Base-by-base conservation (phyloP, 1,139 yeast species). In the Kodamaea arcana region DNA sequence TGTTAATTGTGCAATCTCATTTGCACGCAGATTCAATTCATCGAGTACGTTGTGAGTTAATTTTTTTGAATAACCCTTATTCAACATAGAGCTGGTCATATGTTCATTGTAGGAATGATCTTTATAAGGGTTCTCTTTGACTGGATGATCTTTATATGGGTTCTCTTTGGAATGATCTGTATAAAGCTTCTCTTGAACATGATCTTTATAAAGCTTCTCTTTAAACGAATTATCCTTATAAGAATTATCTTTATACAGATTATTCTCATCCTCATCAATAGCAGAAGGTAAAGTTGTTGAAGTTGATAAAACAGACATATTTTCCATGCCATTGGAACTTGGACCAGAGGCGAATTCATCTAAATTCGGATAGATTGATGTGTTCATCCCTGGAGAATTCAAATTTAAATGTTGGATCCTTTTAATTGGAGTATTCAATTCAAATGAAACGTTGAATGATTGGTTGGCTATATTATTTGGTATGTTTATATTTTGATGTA, bases 381-480 rank as follows among this genome's bases (percentile, higher is more conserved):
- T 39, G n/a, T 33, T 36, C 27, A 41, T 41, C 5, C 39, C 33
- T 3, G 72, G 71, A 4, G 72, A 65, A 29, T 56, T 49, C 24
- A 69, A 47, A 3, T 58, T 50, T 28, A 69, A 52, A 30, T 57
- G 52, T 34, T 58, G 50, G 37, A 69, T 65, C 44, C 57, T 58
- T 41, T 62, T 65, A 31, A 66, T 69, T 15, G 75, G 75, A 1
- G 75, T 69, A 37, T 51, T 62, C 32, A 69, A 51, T 42, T 46
- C 50, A 14, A 40, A 32, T 26, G 47, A 44, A 17, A 42, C 39
- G 42, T 46, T 44, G 36, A 34, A 39, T 21, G 41, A 29, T 16
- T 35, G 33, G 36, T 34, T 38, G 31, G 28, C 14, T 26, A 15
- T 10, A n/a, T 24, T 7, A 24, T 24, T 24, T n/a, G 12, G 23